Evolutionary conservation across 805 yeast genomes (phyloP), one percentile per base, ranked within the genome.

Genomic region (Candida nonsorbophila): DNA sequence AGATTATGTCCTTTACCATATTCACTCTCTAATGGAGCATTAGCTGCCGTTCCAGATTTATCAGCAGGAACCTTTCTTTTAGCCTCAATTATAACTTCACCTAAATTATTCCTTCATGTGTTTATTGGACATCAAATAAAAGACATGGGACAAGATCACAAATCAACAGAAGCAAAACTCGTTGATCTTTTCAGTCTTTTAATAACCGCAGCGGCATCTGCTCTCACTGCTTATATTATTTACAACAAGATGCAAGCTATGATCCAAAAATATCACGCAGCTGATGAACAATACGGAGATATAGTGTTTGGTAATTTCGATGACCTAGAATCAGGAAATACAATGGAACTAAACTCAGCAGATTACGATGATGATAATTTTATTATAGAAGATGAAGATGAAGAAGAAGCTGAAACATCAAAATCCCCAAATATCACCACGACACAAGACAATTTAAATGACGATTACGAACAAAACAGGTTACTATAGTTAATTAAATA

Each of bases 1-100:
- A 66, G 97, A 32, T 54, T 90, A 33, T 86, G 96, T 43, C 98
- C 98, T 1, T 70, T 90, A 45, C 97, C 97, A 0, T 92, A 87
- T 51, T 86, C 96, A 3, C 61, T 90, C 18, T 80, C 92, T 0
- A 90, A 90, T 47, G 97, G 96, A 4, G 97, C 95, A 0, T 66
- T 92, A 41, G 92, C 95, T 7, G 80, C 94, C 2, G 73, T 90
- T 9, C 95, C 94, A 0, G 82, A 84, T 11, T 67, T 90, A 8
- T 64, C 79, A 0, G 58, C 78, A 2, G 37, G 54, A 23, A 75
- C 77, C 15, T 90, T 82, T 51, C 60, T 78, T 3, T 47, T 79
- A 18, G 95, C 96, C 1, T 79, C 87, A 14, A 40, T 76, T 0
- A 51, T 85, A 19, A 77, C 94, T 2, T 75, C 94, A 0, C 97